Evolutionary conservation across 2,329 filamentous ascomycete genomes (phyloP).

Genomic region (Lachnellula arida): DNA sequence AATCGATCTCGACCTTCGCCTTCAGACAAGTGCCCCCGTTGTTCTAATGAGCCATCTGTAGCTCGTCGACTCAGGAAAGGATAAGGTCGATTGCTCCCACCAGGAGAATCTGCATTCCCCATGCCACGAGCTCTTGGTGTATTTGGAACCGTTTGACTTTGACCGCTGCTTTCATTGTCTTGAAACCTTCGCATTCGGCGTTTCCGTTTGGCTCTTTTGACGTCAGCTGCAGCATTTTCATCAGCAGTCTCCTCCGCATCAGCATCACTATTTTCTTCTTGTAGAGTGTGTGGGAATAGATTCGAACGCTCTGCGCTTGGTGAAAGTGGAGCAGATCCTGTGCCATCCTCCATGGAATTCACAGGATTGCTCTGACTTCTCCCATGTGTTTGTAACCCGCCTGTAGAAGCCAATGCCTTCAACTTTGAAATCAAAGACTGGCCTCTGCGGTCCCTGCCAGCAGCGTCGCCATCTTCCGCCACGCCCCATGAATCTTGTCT

Average conservation of each 20-base stretch:
- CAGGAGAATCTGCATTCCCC: constrained; percentile 25
- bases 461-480: constrained; percentile 56
- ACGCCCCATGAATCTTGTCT: constrained; percentile 54
- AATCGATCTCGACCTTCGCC: constrained; percentile 66
- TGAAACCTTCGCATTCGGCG: constrained; percentile 55
- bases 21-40: constrained; percentile 65
- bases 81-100: constrained; percentile 35
- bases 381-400: constrained; percentile 40
- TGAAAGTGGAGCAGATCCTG: constrained; percentile 42
- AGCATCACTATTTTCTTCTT: constrained; percentile 63
- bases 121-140: constrained; percentile 46
- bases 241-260: constrained; percentile 86
- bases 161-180: constrained; percentile 53
- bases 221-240: constrained; percentile 53
- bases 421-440: constrained; percentile 73
- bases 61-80: constrained; percentile 55
- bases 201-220: constrained; percentile 55
- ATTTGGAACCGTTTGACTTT: constrained; percentile 58
- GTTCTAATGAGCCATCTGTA: constrained; percentile 55
- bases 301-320: constrained; percentile 43
- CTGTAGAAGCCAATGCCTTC: constrained; percentile 61
- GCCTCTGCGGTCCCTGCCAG: constrained; percentile 54
- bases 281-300: constrained; percentile 49
- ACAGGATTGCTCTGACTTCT: constrained; percentile 37
- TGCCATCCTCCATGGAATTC: constrained; percentile 31